These are phyloP conservation scores for Microcos paniculata DNA, from an alignment of 345 rosid genomes.

Conservation along the genomic window DNA sequence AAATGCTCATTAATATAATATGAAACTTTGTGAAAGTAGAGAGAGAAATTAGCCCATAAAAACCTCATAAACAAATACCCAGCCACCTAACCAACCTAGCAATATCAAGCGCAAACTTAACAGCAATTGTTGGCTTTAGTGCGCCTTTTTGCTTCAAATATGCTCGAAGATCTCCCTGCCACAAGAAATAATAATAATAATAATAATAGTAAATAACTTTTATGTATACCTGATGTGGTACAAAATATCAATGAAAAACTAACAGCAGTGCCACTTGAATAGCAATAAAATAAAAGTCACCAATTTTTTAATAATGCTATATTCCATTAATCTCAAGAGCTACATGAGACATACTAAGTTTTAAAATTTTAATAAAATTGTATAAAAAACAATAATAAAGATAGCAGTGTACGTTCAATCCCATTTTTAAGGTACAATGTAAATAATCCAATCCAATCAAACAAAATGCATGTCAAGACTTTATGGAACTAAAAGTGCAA, in stretches of 20 bases:
- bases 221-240: not conserved
- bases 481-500: not conserved
- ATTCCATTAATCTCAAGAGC: not conserved
- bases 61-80: constrained; percentile 4
- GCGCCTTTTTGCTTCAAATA: constrained; percentile 64
- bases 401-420: not conserved
- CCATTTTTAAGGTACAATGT: not conserved
- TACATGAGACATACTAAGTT: not conserved
- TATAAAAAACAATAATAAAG: not conserved
- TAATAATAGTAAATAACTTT: no score
- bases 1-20: not conserved
- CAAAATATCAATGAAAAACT: not conserved
- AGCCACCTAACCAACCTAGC: constrained; percentile 51
- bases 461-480: not conserved
- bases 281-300: not conserved
- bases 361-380: not conserved
- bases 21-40: not conserved
- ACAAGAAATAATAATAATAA: not conserved
- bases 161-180: constrained; percentile 76
- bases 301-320: not conserved
- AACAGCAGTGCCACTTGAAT: not conserved
- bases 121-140: constrained; percentile 57
- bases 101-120: constrained; percentile 81
- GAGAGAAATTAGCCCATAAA: not conserved
- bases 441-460: not conserved